A percentile compares a stretch with the other conserved stretches of the same genome.
Evolutionary conservation across 768 basidiomycete species (phyloP).

Genomic region (Lentinula aciculospora): DNA sequence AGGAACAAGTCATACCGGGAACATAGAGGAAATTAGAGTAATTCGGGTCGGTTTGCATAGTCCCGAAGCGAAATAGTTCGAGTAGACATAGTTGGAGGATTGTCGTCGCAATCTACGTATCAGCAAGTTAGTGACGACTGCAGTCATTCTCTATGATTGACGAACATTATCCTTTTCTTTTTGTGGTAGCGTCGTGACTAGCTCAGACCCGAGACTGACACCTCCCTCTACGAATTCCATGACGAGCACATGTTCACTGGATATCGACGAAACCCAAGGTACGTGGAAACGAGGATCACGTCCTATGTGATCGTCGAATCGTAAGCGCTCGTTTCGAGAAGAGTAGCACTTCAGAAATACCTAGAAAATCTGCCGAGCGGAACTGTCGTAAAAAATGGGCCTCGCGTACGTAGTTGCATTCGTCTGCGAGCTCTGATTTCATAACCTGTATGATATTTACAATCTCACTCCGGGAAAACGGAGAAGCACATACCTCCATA

Average conservation of each 20-base stretch:
- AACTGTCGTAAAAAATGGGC: conserved; percentile 67
- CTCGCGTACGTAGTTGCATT: conserved; percentile 87
- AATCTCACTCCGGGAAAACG: neutral
- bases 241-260: conserved; percentile 78
- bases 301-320: conserved; percentile 31
- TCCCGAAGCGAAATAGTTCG: conserved; percentile 85
- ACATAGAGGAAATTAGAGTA: conserved; percentile 98
- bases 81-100: conserved; percentile 83
- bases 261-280: conserved; percentile 82
- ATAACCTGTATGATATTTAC: conserved; percentile 52
- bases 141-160: neutral
- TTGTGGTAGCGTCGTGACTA: conserved; percentile 50
- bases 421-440: conserved; percentile 85
- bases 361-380: conserved; percentile 28
- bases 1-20: conserved; percentile 13
- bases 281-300: conserved; percentile 68
- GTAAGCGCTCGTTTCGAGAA: neutral
- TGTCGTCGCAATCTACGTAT: conserved; percentile 70
- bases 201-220: conserved; percentile 67
- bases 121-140: neutral
- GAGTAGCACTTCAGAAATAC: neutral
- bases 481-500: conserved; percentile 44
- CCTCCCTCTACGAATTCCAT: conserved; percentile 79
- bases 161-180: conserved; percentile 67
- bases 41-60: conserved; percentile 99